These are phyloP conservation scores for Lipomyces spencermartinsiae DNA, from an alignment of 805 yeast genomes.

Conservation along the genomic window DNA sequence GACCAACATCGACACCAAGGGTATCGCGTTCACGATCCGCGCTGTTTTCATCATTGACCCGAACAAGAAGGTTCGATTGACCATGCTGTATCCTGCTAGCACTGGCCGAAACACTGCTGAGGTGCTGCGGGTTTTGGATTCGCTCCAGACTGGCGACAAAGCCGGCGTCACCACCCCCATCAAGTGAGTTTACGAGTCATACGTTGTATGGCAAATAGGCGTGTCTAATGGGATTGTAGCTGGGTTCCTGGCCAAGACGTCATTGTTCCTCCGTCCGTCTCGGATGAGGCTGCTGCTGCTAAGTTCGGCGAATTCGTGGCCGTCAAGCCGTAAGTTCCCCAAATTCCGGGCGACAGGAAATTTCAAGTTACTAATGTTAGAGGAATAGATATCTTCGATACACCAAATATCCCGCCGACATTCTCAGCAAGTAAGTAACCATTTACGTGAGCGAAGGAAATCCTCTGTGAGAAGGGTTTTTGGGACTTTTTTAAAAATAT, in stretches of 20 bases:
- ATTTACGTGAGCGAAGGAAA: background rate
- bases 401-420: conserved; percentile 41
- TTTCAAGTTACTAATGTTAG: background rate
- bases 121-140: conserved; percentile 87
- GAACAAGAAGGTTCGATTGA: conserved; percentile 81
- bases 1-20: conserved; percentile 68
- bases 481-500: background rate
- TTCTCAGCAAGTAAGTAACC: conserved; percentile 24
- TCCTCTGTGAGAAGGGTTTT: background rate
- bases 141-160: conserved; percentile 78
- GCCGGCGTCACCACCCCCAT: conserved; percentile 88
- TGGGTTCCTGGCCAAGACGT: conserved; percentile 92
- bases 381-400: conserved; percentile 28
- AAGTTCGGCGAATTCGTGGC: conserved; percentile 86
- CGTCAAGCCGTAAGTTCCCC: conserved; percentile 72
- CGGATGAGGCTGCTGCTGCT: conserved; percentile 76
- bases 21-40: conserved; percentile 85
- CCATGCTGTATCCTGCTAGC: conserved; percentile 89
- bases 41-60: conserved; percentile 93
- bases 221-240: conserved; percentile 35
- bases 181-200: conserved; percentile 46
- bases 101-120: conserved; percentile 94
- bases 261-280: conserved; percentile 85
- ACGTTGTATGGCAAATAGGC: background rate
- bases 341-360: background rate